A percentile compares a stretch with the other conserved stretches of the same genome.
phyloP scores from a whole-genome alignment of 148 eudicot genomes.

The Fagopyrum esculentum region DNA sequence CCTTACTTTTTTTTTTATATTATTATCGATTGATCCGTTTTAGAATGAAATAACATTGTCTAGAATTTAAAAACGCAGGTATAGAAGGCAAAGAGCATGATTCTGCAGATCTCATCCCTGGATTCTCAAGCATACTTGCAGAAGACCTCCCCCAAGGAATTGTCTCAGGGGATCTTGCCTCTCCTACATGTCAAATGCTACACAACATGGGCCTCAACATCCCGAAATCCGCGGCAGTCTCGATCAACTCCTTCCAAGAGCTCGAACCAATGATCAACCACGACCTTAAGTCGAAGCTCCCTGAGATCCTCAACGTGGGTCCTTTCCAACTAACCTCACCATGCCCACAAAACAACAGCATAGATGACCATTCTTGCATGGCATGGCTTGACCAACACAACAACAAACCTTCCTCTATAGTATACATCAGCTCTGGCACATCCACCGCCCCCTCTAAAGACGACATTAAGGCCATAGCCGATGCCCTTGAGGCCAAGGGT shows the following conservation, averaged over 20 bases:
- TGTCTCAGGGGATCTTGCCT: constrained; percentile 30
- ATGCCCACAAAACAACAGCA: constrained; percentile 8
- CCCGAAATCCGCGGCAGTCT: constrained; percentile 35
- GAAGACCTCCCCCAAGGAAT: constrained; percentile 44
- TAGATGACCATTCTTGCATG: constrained; percentile 34
- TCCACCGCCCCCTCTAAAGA: constrained; percentile 27
- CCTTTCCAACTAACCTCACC: constrained; percentile 41
- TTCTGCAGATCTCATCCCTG: constrained; percentile 33
- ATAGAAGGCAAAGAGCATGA: constrained; percentile 21
- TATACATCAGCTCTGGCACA: constrained; percentile 61
- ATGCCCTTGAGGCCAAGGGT: constrained; percentile 31
- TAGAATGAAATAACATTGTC: too few relatives aligned
- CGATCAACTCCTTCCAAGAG: constrained; percentile 45
- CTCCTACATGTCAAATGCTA: constrained; percentile 43
- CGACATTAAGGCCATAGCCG: constrained; percentile 43
- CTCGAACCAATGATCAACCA: constrained; percentile 25
- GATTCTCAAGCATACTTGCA: constrained; percentile 30
- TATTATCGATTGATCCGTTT: too few relatives aligned
- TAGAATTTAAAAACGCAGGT: constrained; percentile 14
- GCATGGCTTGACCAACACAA: constrained; percentile 43
- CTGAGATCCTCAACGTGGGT: constrained; percentile 37
- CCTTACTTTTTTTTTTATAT: too few relatives aligned
- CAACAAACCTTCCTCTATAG: constrained; percentile 20
- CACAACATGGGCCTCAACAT: constrained; percentile 39
- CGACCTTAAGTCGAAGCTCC: constrained; percentile 38